Evolutionary conservation across 73 alveolate genomes (phyloP).

Genomic region (Tetrahymena borealis): DNA sequence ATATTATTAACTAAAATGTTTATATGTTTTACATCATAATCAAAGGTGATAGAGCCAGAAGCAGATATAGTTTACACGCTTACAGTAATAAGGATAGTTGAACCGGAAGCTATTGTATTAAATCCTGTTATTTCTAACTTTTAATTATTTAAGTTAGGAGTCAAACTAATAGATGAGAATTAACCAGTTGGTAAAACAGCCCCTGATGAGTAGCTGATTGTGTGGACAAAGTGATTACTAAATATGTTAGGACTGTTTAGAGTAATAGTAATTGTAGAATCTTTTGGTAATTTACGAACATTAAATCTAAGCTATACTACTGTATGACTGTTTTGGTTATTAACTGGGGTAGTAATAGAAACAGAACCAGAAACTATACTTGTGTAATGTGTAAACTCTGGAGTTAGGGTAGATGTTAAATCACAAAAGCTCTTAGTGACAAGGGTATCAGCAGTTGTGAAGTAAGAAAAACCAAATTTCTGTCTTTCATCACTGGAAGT

Average conservation of each 20-base stretch:
- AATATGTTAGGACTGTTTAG: background rate
- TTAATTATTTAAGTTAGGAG: background rate
- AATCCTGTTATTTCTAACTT: background rate
- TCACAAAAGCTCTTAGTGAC: background rate
- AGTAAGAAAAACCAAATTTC: background rate
- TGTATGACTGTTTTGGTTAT: background rate
- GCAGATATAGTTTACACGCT: background rate
- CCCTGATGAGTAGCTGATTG: background rate
- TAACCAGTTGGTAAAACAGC: background rate
- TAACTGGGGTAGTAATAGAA: background rate
- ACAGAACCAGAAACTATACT: background rate
- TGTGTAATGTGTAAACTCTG: background rate
- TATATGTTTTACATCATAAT: background rate
- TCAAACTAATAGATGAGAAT: background rate
- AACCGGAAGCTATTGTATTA: background rate
- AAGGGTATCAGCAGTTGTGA: background rate
- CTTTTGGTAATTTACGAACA: background rate
- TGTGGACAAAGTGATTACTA: background rate
- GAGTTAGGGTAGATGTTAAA: background rate
- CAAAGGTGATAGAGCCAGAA: background rate
- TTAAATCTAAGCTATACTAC: background rate
- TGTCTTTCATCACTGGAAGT: background rate
- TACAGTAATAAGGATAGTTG: background rate
- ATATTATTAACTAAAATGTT: background rate
- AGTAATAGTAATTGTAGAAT: background rate